Base-by-base conservation (phyloP, 768 basidiomycete genomes). In the Trametes meyenii region DNA sequence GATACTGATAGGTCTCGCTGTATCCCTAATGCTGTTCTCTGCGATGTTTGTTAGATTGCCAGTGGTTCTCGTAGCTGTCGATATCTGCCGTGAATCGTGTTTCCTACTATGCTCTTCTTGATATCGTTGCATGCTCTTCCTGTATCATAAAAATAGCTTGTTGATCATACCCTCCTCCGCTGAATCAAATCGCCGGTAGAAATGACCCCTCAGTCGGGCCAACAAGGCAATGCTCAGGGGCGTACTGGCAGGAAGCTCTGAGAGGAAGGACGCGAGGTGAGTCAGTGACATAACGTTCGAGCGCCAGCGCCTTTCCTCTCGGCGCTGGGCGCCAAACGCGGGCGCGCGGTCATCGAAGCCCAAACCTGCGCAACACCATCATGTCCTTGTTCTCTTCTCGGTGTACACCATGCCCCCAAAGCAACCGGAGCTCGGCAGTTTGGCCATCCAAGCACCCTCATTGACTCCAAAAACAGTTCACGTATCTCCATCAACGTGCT, bases 401-500 rank as follows among this genome's bases (percentile, higher is more conserved):
- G 39, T n/a, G 17, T 45, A 24, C 5, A 39, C 53, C 53, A 81
- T 81, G 81, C 66, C 79, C 57, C 72, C 77, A 39, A 72, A 77
- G 66, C 69, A 69, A 45, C 86, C 84, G 59, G 72, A 71, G 49
- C 77, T 90, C 26, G 90, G 88, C 44, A 90, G 88, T 68, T 78
- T 85, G 38, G 87, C 88, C 8, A 73, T 92, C 44, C 86, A 91
- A 74, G 82, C 83, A 6, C 88, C 89, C 17, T 78, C 81, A 29
- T 71, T 79, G 51, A 76, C 81, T 29, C 80, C 86, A 33, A 86
- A 88, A 66, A 77, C 83, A 2, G 85, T 92, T n/a, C 84, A 85
- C 70, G 85, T 94, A 53, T 83, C 86, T n/a, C 75, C 85, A 16
- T 76, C 82, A 65, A 92, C 89, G 66, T 94, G 92, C 66, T 80